Evolutionary conservation across 1,139 yeast genomes (phyloP).

Genomic region (Waltiozyma sp.): DNA sequence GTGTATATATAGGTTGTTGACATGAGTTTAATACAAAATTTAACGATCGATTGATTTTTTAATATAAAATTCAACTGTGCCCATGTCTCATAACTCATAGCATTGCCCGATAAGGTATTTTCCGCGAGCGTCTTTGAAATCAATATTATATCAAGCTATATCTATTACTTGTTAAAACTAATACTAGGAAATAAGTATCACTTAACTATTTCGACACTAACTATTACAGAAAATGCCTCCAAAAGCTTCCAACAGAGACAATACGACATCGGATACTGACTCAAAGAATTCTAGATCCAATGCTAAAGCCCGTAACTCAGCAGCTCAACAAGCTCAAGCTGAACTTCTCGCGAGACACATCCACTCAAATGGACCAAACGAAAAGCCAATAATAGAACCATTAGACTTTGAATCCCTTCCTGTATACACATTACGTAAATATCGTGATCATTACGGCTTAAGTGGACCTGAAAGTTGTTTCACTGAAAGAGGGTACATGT

Average conservation of each 20-base stretch:
- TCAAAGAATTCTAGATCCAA: conserved; percentile 27
- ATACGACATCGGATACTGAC: conserved; percentile 16
- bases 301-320: conserved; percentile 42
- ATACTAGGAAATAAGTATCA: too few species aligned
- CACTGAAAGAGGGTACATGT: conserved; percentile 48
- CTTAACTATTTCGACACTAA: too few species aligned
- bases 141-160: too few species aligned
- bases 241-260: conserved; percentile 13
- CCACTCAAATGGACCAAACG: conserved; percentile 54
- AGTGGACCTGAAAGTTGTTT: conserved; percentile 35
- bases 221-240: conserved; percentile 17
- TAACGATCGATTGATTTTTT: too few species aligned
- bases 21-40: too few species aligned
- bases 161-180: too few species aligned
- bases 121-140: too few species aligned
- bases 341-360: conserved; percentile 48
- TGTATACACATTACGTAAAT: conserved; percentile 42
- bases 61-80: too few species aligned
- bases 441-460: conserved; percentile 38
- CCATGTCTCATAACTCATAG: background rate
- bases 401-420: conserved; percentile 52
- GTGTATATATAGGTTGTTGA: too few species aligned
- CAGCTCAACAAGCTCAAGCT: conserved; percentile 50
- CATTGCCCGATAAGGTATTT: background rate
- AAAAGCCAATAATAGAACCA: conserved; percentile 36